Base-by-base conservation (phyloP, 371 early-diverging fungal genomes). In the Rhizomucor miehei region DNA sequence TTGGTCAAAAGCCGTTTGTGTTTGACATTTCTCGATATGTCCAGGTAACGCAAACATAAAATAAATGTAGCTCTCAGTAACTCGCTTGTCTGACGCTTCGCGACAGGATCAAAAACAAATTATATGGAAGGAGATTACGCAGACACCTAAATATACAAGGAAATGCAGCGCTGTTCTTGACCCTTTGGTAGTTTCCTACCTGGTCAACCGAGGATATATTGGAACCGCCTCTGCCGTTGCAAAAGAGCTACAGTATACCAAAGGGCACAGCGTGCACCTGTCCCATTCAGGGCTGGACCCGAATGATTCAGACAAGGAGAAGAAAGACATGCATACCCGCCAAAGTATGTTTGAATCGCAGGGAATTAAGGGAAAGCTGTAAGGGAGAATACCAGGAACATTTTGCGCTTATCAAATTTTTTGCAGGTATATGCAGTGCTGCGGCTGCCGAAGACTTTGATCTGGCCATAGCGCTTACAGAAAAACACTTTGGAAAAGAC, bases 21-120 rank as follows among this genome's bases (percentile, higher is more conserved):
- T 98, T 88, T 71, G 93, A 93, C 64, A 95, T 97, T 63, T 84
- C 76, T 8, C 77, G 81, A 50, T 92, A 90, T 62, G 82, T 88
- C 60, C 78, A 80, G 65, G 87, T 82, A 73, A 44, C 6, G 10
- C 4, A 44, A 16, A 19, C 25, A 19, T 16, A 47, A 47, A 11
- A 38, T 12, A 38, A 54, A 54, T 17, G 9, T 6, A 24, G 13
- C 1, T 19, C 45, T 8, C n/a, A n/a, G 11, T 52, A 4, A n/a
- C 40, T 47, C 6, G 38, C 29, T 24, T 11, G 1, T 37, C 10
- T 13, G 10, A 14, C 21, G 5, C 35, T 39, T 14, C 3, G 0
- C 19, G 20, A 36, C 29, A 61, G 61, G 56, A 56, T 21, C 43
- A 55, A 23, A 50, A 61, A 51, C 21, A 13, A 25, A 44, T 20